Conservation (phyloP, 768 basidiomycete species). For the Obba rivulosa region DNA sequence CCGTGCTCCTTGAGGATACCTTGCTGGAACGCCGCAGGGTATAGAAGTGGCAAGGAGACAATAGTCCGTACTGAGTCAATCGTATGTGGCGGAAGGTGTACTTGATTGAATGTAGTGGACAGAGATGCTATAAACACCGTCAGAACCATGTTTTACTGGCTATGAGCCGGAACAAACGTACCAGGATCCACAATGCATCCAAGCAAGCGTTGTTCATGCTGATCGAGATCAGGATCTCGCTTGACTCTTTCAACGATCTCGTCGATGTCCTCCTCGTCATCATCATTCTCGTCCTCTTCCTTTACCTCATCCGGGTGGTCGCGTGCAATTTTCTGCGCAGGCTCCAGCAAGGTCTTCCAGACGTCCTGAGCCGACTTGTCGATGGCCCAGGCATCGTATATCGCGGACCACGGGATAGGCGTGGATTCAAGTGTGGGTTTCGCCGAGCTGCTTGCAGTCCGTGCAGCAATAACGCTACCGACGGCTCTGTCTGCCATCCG, state of each 20-base stretch:
- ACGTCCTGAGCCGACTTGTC: slow-evolving; percentile 44
- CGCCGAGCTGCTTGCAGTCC: slow-evolving; percentile 18
- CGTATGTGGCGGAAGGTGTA: slow-evolving; percentile 83
- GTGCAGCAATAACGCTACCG: slow-evolving; percentile 49
- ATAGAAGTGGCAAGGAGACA: slow-evolving; percentile 82
- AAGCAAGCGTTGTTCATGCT: slow-evolving; percentile 76
- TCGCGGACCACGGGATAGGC: slow-evolving; percentile 58
- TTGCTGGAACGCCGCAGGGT: slow-evolving; percentile 81
- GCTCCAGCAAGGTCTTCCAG: slow-evolving; percentile 57
- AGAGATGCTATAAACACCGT: slow-evolving; percentile 47
- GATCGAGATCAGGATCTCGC: slow-evolving; percentile 68
- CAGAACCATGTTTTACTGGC: slow-evolving; percentile 4
- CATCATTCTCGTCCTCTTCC: slow-evolving; percentile 29
- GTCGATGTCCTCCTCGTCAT: slow-evolving; percentile 36
- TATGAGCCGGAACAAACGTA: slow-evolving; percentile 25
- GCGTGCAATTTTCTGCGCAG: slow-evolving; percentile 27
- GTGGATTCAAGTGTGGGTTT: slow-evolving; percentile 50
- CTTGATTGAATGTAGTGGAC: slow-evolving; percentile 80
- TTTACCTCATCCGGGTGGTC: slow-evolving; percentile 24
- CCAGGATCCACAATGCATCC: slow-evolving; percentile 83
- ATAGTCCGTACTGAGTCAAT: slow-evolving; percentile 91
- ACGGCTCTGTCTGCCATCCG: slow-evolving; percentile 74
- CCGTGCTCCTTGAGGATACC: slow-evolving; percentile 89
- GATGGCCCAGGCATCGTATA: slow-evolving; percentile 61
- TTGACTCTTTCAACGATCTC: slow-evolving; percentile 74